These are phyloP conservation scores for Eutypa lata DNA, from an alignment of 2,329 filamentous ascomycete species.

Conservation along the genomic window DNA sequence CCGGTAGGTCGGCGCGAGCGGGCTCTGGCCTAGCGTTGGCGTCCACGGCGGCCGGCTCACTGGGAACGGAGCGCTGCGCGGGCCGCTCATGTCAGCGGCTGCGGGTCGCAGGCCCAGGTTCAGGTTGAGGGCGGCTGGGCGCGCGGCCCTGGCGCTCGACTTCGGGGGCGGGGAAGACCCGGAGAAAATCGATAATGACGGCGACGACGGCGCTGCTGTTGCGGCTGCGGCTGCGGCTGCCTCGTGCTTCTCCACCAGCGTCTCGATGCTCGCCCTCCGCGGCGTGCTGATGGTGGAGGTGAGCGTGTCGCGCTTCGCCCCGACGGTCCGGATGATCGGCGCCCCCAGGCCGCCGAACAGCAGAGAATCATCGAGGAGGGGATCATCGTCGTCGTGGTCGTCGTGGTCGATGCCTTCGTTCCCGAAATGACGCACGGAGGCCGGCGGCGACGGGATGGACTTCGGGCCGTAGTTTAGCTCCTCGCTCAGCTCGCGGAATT, in stretches of 20 bases:
- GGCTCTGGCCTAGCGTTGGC: not conserved
- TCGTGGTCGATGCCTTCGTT: conserved; percentile 34
- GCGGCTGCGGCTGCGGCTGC: not conserved
- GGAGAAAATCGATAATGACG: no score
- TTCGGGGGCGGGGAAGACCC: conserved; percentile 19
- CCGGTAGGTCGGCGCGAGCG: not conserved
- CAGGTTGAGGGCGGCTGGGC: not conserved
- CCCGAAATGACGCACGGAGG: conserved; percentile 33
- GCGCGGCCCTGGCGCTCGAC: conserved; percentile 9
- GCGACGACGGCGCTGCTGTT: no score
- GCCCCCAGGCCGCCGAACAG: conserved; percentile 25
- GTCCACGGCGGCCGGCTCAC: not conserved
- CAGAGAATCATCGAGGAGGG: conserved; percentile 56
- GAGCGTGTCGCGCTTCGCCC: conserved; percentile 53
- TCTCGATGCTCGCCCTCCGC: conserved; percentile 45
- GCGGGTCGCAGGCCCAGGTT: not conserved
- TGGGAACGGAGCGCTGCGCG: not conserved
- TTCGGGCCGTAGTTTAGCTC: conserved; percentile 22
- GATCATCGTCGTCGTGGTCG: conserved; percentile 74
- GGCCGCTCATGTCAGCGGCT: not conserved
- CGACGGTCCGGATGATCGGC: conserved; percentile 45
- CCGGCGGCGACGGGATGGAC: conserved; percentile 41
- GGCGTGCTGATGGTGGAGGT: conserved; percentile 41
- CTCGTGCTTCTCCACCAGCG: conserved; percentile 38
- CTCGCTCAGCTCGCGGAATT: conserved; percentile 15